phyloP scores from a whole-genome alignment of 2,329 filamentous ascomycete species.

The Pseudocercospora fijiensis region DNA sequence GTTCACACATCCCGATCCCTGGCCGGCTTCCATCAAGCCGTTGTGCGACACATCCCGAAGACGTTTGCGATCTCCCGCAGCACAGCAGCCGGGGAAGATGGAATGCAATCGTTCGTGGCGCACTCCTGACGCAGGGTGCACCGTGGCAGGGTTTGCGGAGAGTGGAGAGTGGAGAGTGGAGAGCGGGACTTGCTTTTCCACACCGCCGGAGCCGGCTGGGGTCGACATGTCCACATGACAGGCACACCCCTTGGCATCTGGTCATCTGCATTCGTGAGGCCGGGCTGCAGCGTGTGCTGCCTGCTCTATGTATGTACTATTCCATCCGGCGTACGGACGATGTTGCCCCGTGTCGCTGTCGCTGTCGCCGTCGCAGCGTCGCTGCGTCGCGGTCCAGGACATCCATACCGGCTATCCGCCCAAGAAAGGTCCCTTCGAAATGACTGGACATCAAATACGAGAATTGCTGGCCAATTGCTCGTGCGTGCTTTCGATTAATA shows the following conservation, averaged over 20 bases:
- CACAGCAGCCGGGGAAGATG: not conserved
- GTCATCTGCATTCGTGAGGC: slow-evolving; percentile 4
- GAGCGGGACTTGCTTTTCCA: not conserved
- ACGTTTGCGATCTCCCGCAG: not conserved
- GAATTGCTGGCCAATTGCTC: slow-evolving; percentile 9
- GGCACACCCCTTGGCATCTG: slow-evolving; percentile 2
- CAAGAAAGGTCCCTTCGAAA: not conserved
- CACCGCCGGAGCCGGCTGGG: not conserved
- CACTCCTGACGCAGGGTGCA: not conserved
- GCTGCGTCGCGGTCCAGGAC: too few species aligned
- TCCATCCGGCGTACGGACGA: not conserved
- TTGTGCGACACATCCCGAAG: slow-evolving; percentile 1
- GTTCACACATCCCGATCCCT: not conserved
- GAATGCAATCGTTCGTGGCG: not conserved
- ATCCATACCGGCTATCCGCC: not conserved
- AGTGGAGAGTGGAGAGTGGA: too few species aligned
- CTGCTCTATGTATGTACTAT: not conserved
- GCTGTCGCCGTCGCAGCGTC: too few species aligned
- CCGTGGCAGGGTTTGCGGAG: slow-evolving; percentile 2
- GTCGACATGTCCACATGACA: not conserved
- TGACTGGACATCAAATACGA: slow-evolving; percentile 1
- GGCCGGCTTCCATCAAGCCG: not conserved
- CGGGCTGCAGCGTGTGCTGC: slow-evolving; percentile 1
- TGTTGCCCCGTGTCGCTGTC: not conserved
- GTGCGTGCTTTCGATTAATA: too few species aligned